Conservation (phyloP, 208 protist genomes). For the Phytomonas francai region DNA sequence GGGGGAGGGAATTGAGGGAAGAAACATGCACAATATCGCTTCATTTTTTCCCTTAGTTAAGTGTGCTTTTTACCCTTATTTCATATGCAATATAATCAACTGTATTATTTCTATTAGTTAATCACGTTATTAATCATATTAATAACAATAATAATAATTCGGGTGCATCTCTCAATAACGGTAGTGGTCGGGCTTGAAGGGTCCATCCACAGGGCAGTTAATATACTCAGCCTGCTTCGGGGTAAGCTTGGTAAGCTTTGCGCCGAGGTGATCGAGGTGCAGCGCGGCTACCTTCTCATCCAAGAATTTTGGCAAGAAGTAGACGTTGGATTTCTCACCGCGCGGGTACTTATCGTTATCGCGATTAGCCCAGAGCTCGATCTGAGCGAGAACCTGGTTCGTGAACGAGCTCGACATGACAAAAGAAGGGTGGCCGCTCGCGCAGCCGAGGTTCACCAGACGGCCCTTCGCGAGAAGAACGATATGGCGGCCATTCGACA, state of each 20-base stretch:
- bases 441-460: slow-evolving; percentile 99
- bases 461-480: slow-evolving; percentile 96
- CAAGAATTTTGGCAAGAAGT: slow-evolving; percentile 98
- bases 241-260: slow-evolving; percentile 95
- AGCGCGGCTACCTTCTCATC: slow-evolving; percentile 99
- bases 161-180: slow-evolving; percentile 91
- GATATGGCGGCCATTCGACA: slow-evolving; percentile 93
- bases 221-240: slow-evolving; percentile 97
- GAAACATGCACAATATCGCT: neutral
- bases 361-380: slow-evolving; percentile 96
- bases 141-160: too few relatives aligned
- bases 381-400: slow-evolving; percentile 99
- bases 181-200: slow-evolving; percentile 98
- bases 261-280: slow-evolving; percentile 96
- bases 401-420: slow-evolving; percentile 99
- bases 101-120: neutral
- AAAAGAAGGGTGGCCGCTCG: slow-evolving; percentile 99
- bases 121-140: too few relatives aligned
- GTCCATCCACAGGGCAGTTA: slow-evolving; percentile 92
- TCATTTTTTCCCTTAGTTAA: too few relatives aligned
- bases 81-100: neutral
- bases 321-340: slow-evolving; percentile 89
- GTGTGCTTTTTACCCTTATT: slow-evolving; percentile 10
- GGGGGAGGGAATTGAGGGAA: neutral
- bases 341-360: slow-evolving; percentile 90